Base-by-base conservation (phyloP, 345 rosid species). In the Populus ilicifolia region DNA sequence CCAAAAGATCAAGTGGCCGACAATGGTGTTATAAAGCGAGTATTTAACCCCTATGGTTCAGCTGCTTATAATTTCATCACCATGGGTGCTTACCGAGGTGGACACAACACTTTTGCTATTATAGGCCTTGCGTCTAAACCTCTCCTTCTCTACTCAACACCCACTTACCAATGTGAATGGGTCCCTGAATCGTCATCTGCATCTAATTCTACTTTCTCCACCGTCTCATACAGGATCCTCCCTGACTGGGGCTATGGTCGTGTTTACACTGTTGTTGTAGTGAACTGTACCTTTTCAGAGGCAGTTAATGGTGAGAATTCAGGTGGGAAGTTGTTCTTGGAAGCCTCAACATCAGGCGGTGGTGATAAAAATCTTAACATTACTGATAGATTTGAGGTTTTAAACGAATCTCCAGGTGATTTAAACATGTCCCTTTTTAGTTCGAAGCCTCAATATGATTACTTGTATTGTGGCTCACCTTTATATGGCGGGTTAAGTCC, bases 221-320 rank as follows among this genome's bases (percentile, higher is more conserved):
- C 20, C 46, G 88, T 59, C 25, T 23, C 84, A 7, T 80, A 73
- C 76, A 92, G 89, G 83, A 86, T 90, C 80, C 86, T 95, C 35
- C 96, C 99, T 8, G 98, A 94, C 56, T 94, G 98, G 98, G 98
- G 98, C 0, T 93, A 91, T 70, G 98, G 98, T 59, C 92, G 93
- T 17, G 90, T 93, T 72, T 95, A 93, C 91, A 92, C 98, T 0
- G 94, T 86, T 27, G 90, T 94, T 20, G 89, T 94, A 16, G 90
- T 94, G 35, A 93, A 91, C 84, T 94, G 98, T 72, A 91, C 94
- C 11, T 94, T 94, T 83, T 14, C 89, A 0, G 38, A 73, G 21
- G 80, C 89, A 33, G 84, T 91, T 25, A 94, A 94, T 77, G 30
- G 70, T 23, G 84, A 85, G 54, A 93, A 94, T 72, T 84, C 89